Evolutionary conservation across 257 asterid species (phyloP).

Genomic region (Asclepias syriaca): DNA sequence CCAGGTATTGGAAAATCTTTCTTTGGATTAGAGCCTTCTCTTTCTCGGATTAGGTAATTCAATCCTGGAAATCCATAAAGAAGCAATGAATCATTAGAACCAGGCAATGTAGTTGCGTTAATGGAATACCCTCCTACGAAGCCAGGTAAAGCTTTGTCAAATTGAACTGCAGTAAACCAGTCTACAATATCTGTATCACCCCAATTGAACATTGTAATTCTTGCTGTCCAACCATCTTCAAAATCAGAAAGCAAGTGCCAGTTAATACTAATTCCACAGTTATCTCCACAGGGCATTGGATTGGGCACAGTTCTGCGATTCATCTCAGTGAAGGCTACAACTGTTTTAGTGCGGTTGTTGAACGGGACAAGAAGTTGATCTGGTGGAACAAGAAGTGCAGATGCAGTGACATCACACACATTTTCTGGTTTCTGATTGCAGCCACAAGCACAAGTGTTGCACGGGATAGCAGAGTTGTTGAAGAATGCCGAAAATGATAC

Average conservation of each 20-base stretch:
- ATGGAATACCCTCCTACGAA: slow-evolving; percentile 52
- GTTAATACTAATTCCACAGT: slow-evolving; percentile 64
- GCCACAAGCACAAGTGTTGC: slow-evolving; percentile 78
- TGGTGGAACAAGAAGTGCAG: slow-evolving; percentile 50
- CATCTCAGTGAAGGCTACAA: slow-evolving; percentile 17
- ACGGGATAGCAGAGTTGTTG: slow-evolving; percentile 61
- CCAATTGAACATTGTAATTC: slow-evolving; percentile 71
- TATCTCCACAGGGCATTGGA: slow-evolving; percentile 66
- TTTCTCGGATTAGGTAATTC: slow-evolving; percentile 43
- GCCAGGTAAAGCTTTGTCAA: slow-evolving; percentile 47
- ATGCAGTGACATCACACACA: slow-evolving; percentile 41
- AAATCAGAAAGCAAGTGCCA: slow-evolving; percentile 62
- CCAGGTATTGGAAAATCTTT: slow-evolving; percentile 67
- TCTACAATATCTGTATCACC: slow-evolving; percentile 35
- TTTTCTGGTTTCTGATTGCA: slow-evolving; percentile 23
- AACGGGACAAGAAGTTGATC: slow-evolving; percentile 59
- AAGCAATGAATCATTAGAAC: slow-evolving; percentile 36
- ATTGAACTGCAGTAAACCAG: slow-evolving; percentile 59
- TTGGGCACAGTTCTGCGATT: slow-evolving; percentile 30
- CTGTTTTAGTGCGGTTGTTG: slow-evolving; percentile 42
- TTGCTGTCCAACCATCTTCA: slow-evolving; percentile 55
- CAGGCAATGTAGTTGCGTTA: slow-evolving; percentile 37
- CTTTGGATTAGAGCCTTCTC: slow-evolving; percentile 45
- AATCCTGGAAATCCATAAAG: slow-evolving; percentile 41
- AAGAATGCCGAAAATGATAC: slow-evolving; percentile 70